These are phyloP conservation scores for Ocimum tenuiflorum DNA, from an alignment of 257 asterid species.

Conservation along the genomic window DNA sequence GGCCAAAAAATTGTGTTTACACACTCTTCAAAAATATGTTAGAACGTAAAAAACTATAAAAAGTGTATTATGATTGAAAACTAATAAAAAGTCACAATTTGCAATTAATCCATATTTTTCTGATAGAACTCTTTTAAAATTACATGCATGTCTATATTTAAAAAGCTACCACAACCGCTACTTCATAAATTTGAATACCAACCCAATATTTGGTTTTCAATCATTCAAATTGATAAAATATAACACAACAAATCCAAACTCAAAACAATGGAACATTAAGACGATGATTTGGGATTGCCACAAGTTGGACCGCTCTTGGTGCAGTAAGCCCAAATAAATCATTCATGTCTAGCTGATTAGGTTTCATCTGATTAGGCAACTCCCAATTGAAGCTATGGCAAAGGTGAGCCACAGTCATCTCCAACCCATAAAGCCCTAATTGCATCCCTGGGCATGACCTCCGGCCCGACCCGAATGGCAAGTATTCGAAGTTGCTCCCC, in stretches of 20 bases:
- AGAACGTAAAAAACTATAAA: too few species aligned
- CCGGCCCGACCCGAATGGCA: constrained; percentile 41
- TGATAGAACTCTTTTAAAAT: too few species aligned
- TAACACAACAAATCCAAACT: background rate
- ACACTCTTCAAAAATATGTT: too few species aligned
- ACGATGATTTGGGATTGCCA: constrained; percentile 19
- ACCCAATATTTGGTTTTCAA: too few species aligned
- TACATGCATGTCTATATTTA: too few species aligned
- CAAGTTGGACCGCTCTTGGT: constrained; percentile 25
- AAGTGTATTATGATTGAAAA: too few species aligned
- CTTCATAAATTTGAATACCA: too few species aligned
- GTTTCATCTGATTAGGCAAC: constrained; percentile 22
- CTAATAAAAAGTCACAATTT: too few species aligned
- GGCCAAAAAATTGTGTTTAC: too few species aligned
- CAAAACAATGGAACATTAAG: constrained; percentile 13
- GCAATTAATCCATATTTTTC: too few species aligned
- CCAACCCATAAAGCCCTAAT: constrained; percentile 26
- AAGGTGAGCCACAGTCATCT: constrained; percentile 28
- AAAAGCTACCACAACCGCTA: too few species aligned
- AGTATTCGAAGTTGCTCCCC: constrained; percentile 29
- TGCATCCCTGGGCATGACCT: constrained; percentile 40
- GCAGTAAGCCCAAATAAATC: constrained; percentile 36
- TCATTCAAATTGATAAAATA: background rate
- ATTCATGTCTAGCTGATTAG: constrained; percentile 26
- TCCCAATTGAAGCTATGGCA: constrained; percentile 28